Evolutionary conservation across 2,329 filamentous ascomycete genomes (phyloP), one percentile per base, ranked within the genome.

Genomic region (Diaporthe aspalathi): DNA sequence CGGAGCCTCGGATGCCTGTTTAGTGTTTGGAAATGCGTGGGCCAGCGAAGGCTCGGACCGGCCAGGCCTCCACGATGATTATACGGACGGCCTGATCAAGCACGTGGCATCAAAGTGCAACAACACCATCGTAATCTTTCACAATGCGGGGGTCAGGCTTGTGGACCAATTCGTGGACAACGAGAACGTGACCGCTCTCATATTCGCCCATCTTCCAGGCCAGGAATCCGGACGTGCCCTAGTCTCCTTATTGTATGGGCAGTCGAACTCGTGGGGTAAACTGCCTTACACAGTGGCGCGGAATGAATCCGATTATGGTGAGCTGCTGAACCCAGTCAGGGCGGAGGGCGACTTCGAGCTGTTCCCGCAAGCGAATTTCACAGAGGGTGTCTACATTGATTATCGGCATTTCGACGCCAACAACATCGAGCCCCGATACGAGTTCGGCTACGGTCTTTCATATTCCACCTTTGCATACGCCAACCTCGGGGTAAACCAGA

Each of bases 21-120:
- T 92, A 2, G 88, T 92, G 0, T 88, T 92, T 74, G 87, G 89
- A 74, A 92, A 92, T 76, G 87, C 85, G 9, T 93, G 92, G 79
- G 89, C 92, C 1, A 90, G 92, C 1, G 94, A 97, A 80, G 92
- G 91, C 1, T 92, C 87, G 74, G 86, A 93, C 71, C 85, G 89
- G 57, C 83, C 88, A 0, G 85, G 84, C 9, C 83, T 93, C 50
- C 85, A 86, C 38, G 93, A 95, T 77, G 91, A 91, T 72, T 89
- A 89, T 67, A 90, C 88, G 1, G 90, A 92, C 73, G 80, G 79
- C 0, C 80, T 92, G 0, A 84, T 92, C 53, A 80, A 80, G 1
- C 84, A 87, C 56, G 89, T 92, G 0, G 90, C 91, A 0, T 80
- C 82, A 9, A 82, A 83, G 27, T 92, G 90, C 79, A 84, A 82